Evolutionary conservation across 805 yeast genomes (phyloP).

Genomic region (Metschnikowia lochheadii): DNA sequence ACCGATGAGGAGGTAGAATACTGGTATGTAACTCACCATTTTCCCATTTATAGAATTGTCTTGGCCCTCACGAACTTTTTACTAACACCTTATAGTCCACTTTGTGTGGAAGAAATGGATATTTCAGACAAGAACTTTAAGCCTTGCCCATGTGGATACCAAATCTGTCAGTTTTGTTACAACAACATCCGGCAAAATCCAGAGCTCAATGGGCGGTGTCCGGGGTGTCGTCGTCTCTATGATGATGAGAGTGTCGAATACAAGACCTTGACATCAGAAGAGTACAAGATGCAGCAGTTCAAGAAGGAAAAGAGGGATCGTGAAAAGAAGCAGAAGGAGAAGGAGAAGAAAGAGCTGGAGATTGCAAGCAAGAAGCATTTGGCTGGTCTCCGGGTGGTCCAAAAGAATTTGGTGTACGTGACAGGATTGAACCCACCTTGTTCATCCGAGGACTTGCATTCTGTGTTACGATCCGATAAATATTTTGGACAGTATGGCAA

Average conservation of each 20-base stretch:
- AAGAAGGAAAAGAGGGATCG: constrained; percentile 78
- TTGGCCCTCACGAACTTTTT: not conserved
- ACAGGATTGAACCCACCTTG: constrained; percentile 90
- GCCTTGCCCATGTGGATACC: constrained; percentile 99
- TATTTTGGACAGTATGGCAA: constrained; percentile 99
- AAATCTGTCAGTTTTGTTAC: constrained; percentile 96
- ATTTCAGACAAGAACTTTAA: constrained; percentile 91
- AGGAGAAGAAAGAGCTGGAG: constrained; percentile 88
- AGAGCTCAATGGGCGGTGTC: constrained; percentile 92
- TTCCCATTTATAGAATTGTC: not conserved
- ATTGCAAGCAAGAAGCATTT: constrained; percentile 79
- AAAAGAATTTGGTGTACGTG: constrained; percentile 93
- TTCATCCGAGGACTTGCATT: constrained; percentile 76
- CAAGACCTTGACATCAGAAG: constrained; percentile 78
- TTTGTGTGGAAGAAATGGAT: constrained; percentile 98
- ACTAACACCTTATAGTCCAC: constrained; percentile 53
- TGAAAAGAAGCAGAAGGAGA: constrained; percentile 80
- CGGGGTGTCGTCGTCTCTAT: constrained; percentile 92
- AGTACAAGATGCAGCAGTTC: constrained; percentile 74
- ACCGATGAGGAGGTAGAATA: constrained; percentile 80
- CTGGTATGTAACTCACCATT: constrained; percentile 41
- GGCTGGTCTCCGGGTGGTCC: constrained; percentile 97
- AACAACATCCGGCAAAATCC: constrained; percentile 95
- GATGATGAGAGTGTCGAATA: constrained; percentile 93
- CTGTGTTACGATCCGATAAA: constrained; percentile 79